Conservation (phyloP, 169 alveolate genomes). For the Plasmodium adleri region DNA sequence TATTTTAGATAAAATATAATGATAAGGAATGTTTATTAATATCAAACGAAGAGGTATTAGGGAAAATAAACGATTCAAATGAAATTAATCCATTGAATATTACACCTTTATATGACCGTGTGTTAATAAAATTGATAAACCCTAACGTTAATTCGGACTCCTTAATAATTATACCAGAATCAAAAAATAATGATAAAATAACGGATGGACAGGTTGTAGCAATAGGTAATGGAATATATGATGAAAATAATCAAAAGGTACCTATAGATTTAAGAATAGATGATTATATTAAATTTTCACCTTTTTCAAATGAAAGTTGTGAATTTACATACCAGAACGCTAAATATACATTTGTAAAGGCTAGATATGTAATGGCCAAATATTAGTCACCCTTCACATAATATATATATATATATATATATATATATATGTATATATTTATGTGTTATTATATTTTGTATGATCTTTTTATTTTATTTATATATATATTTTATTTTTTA, state of each 20-base stretch:
- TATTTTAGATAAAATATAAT: conserved; percentile 47
- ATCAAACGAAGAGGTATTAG: conserved; percentile 70
- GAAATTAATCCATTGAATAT: conserved; percentile 56
- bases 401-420: too few relatives aligned
- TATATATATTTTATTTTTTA: too few relatives aligned
- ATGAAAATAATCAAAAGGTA: conserved; percentile 48
- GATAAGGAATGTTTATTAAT: conserved; percentile 70
- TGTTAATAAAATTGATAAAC: conserved; percentile 53
- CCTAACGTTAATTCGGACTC: conserved; percentile 39
- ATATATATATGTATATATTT: too few relatives aligned
- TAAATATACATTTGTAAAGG: conserved; percentile 64
- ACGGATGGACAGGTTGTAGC: conserved; percentile 70
- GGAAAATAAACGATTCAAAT: conserved; percentile 34
- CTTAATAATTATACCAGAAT: conserved; percentile 60
- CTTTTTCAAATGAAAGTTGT: conserved; percentile 71
- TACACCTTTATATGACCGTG: conserved; percentile 73
- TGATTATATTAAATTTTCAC: conserved; percentile 71
- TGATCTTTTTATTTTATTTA: too few relatives aligned
- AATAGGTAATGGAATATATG: conserved; percentile 64
- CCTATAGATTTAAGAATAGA: conserved; percentile 52
- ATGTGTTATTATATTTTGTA: too few relatives aligned
- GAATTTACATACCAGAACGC: conserved; percentile 64
- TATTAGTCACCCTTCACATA: conserved; percentile 3
- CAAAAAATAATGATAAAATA: conserved; percentile 33
- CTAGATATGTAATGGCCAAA: conserved; percentile 70